phyloP scores from a whole-genome alignment of 352 stramenopile genomes.

The Phytopythium delawarense region DNA sequence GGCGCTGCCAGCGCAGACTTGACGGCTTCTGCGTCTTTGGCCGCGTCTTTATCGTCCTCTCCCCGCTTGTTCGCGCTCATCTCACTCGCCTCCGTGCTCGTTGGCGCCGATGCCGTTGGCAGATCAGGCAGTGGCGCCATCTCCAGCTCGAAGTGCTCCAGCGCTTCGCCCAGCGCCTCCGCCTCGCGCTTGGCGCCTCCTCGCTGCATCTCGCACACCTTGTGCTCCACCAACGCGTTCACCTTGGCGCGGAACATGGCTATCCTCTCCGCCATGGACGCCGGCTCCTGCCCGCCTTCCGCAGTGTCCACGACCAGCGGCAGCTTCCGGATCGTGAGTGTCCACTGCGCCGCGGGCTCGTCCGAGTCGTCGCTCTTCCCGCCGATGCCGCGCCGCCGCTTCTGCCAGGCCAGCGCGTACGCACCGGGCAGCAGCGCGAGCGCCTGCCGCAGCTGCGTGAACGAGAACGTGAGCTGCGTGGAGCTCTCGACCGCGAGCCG shows the following conservation, averaged over 20 bases:
- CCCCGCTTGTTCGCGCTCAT: conserved; percentile 29
- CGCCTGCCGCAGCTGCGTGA: conserved; percentile 55
- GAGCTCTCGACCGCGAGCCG: conserved; percentile 70
- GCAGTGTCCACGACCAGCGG: conserved; percentile 16
- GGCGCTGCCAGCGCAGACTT: conserved; percentile 41
- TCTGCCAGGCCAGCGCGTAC: conserved; percentile 47
- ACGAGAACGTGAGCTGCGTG: conserved; percentile 48
- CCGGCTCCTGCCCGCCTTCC: conserved; percentile 11
- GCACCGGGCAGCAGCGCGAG: conserved; percentile 43
- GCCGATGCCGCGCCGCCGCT: conserved; percentile 21
- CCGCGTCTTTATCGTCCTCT: conserved; percentile 1
- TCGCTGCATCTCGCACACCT: conserved; percentile 19
- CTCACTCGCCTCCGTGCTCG: background rate
- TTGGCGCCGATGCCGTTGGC: conserved; percentile 5
- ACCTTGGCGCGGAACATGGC: conserved; percentile 29
- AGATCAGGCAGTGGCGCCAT: conserved; percentile 27
- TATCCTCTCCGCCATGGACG: conserved; percentile 48
- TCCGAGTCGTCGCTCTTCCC: conserved; percentile 8
- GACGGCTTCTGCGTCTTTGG: conserved; percentile 1
- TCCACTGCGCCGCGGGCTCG: conserved; percentile 1
- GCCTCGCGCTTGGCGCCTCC: conserved; percentile 28
- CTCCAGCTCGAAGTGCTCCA: conserved; percentile 39
- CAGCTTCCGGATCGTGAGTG: conserved; percentile 48
- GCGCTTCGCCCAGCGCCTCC: conserved; percentile 22
- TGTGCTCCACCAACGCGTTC: conserved; percentile 27